Conservation (phyloP, 495 filamentous ascomycete genomes). For the Elaphomyces granulatus region DNA sequence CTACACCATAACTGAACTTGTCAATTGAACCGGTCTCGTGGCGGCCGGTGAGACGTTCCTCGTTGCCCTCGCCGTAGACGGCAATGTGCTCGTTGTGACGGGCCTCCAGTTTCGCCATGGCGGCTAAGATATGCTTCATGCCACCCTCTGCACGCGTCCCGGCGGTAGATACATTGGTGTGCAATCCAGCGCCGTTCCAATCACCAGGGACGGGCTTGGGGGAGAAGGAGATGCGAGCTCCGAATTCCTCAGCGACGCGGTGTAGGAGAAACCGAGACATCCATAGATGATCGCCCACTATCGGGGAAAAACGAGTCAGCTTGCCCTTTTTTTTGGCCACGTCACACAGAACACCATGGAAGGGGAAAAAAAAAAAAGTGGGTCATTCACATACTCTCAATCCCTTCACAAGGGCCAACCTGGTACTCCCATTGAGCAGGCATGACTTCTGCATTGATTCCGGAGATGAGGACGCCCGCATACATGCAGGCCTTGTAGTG, state of each 20-base stretch:
- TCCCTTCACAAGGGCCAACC: constrained; percentile 85
- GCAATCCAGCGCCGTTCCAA: constrained; percentile 98
- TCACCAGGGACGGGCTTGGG: constrained; percentile 98
- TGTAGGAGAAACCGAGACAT: constrained; percentile 90
- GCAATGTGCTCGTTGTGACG: constrained; percentile 92
- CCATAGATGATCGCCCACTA: constrained; percentile 97
- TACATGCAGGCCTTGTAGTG: constrained; percentile 97
- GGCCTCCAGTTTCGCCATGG: constrained; percentile 76
- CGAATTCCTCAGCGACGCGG: constrained; percentile 95
- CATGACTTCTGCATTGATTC: constrained; percentile 99
- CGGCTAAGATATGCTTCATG: constrained; percentile 80
- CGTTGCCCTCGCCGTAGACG: constrained; percentile 95
- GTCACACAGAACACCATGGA: too few species aligned
- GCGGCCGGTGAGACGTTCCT: constrained; percentile 74
- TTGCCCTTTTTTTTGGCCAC: too few species aligned
- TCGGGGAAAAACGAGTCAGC: too few species aligned
- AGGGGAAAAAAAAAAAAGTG: constrained; percentile 3
- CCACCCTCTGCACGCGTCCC: constrained; percentile 82
- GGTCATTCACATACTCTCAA: constrained; percentile 50
- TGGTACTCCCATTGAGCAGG: constrained; percentile 99
- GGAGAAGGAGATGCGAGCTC: constrained; percentile 87
- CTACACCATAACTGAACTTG: constrained; percentile 87
- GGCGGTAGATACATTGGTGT: constrained; percentile 85
- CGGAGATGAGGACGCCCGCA: constrained; percentile 83
- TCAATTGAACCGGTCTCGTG: constrained; percentile 95